Percentiles rank a stretch among this genome's conserved stretches.
phyloP scores from a whole-genome alignment of 345 rosid species.

The Moricandia arvensis region DNA sequence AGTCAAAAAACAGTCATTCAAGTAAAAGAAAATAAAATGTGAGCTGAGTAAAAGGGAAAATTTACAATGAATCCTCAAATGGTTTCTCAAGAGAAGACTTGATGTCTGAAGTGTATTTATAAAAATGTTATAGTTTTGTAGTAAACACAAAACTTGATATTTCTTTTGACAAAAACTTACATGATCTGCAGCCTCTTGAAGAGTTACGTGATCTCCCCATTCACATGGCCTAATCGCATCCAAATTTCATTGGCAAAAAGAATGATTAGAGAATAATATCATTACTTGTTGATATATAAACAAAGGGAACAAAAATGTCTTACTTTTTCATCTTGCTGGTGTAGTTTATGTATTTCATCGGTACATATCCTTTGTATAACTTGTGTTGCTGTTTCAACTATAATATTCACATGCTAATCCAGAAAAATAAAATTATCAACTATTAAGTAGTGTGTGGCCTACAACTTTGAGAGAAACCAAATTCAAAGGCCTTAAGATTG shows the following conservation, averaged over 20 bases:
- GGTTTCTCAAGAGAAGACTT: neutral
- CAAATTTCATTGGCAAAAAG: neutral
- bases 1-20: constrained; percentile 29
- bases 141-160: constrained; percentile 8
- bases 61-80: neutral
- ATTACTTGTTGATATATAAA: neutral
- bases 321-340: constrained; percentile 82
- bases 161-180: constrained; percentile 45
- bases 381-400: too few species aligned
- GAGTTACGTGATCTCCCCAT: constrained; percentile 95
- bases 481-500: neutral
- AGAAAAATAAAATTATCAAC: neutral
- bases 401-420: too few species aligned
- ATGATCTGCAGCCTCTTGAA: constrained; percentile 95
- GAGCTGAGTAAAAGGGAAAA: neutral
- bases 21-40: constrained; percentile 11
- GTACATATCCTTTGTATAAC: constrained; percentile 78
- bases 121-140: neutral
- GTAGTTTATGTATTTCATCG: constrained; percentile 79
- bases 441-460: neutral
- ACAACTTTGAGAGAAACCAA: neutral
- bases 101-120: neutral
- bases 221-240: constrained; percentile 60
- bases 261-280: neutral
- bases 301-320: constrained; percentile 41